These are phyloP conservation scores for Wickerhamomyces sp. DNA, from an alignment of 1,139 yeast species.

Conservation along the genomic window DNA sequence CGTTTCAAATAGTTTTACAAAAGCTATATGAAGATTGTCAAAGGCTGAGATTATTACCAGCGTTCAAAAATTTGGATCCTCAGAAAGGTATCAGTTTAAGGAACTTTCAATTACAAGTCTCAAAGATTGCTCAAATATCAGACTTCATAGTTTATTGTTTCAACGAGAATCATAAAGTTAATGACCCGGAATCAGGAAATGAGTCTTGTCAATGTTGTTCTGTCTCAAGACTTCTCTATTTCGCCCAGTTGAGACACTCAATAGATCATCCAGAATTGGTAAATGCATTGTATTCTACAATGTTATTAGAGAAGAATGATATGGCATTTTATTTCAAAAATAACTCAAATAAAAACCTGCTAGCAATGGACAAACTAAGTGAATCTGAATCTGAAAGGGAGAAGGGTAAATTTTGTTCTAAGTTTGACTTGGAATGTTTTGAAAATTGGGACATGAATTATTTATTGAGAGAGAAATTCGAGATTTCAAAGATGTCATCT, in stretches of 20 bases:
- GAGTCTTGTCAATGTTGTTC: constrained; percentile 37
- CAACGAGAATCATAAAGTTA: constrained; percentile 31
- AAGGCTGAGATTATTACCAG: constrained; percentile 42
- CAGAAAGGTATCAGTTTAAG: constrained; percentile 64
- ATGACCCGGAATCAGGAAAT: constrained; percentile 11
- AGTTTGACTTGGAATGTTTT: constrained; percentile 29
- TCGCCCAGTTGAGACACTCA: constrained; percentile 46
- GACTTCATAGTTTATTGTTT: constrained; percentile 66
- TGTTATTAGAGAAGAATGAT: constrained; percentile 16
- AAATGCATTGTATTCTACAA: constrained; percentile 16
- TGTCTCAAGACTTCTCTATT: constrained; percentile 45
- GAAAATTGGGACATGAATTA: constrained; percentile 74
- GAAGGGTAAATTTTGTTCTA: constrained; percentile 18
- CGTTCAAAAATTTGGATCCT: constrained; percentile 58
- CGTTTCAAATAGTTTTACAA: constrained; percentile 13
- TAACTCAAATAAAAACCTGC: constrained; percentile 16
- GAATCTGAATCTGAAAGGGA: constrained; percentile 3
- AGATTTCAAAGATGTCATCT: constrained; percentile 77
- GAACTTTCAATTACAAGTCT: constrained; percentile 73
- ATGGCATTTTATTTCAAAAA: constrained; percentile 18
- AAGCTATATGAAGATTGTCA: constrained; percentile 40
- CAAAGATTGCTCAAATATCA: constrained; percentile 62
- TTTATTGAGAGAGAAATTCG: constrained; percentile 69
- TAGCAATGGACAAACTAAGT: constrained; percentile 20
- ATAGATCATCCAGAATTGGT: constrained; percentile 28